Base-by-base conservation (phyloP, 2,329 filamentous ascomycete genomes). In the Elsinoe batatas region DNA sequence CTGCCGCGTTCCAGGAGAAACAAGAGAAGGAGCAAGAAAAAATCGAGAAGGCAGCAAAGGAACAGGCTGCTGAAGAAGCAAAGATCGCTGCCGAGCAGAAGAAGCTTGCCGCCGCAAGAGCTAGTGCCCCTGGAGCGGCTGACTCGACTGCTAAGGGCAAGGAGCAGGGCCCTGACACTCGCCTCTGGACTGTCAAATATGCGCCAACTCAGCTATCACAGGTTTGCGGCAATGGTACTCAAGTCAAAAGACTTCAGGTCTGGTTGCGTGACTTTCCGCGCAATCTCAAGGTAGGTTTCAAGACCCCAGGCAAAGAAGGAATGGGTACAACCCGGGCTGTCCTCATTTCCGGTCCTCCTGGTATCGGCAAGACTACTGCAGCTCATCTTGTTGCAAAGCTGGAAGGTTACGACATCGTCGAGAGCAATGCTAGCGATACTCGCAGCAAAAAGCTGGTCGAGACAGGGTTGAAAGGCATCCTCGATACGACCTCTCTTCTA, bases 371-470 rank as follows among this genome's bases (percentile, higher is more conserved):
- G 73, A 98, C 93, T 1, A 98, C 93, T 32, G 89, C 94, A 50
- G 93, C 93, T 20, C 93, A 98, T 74, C 76, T 98, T 30, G 88
- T 95, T 13, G 91, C 93, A 0, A 94, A 90, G 65, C 74, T 97
- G 17, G 91, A 95, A 67, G 91, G 91, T 1, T 97, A 89, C 66
- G 93, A 98, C 69, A 80, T 96, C 42, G 77, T 98, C 11, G 93
- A 98, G 74, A 93, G 84, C 65, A 98, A 98, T 67, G 93, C 93
- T 35, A 97, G 91, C 70, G 93, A 98, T 67, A 87, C 88, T 2
- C 81, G 93, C 67, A 97, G 91, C 74, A 98, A 98, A 74, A 95
- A 93, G 68, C 77, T 98, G 20, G 88, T 98, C 30, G 93, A 98
- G 70, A 80, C 79, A 37, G 88, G 90, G 11, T 78, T 97, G n/a